Percentiles rank a stretch among this genome's conserved stretches.
Evolutionary conservation across 192 early-diverging fungal genomes (phyloP).

Genomic region (Coemansia reversa): DNA sequence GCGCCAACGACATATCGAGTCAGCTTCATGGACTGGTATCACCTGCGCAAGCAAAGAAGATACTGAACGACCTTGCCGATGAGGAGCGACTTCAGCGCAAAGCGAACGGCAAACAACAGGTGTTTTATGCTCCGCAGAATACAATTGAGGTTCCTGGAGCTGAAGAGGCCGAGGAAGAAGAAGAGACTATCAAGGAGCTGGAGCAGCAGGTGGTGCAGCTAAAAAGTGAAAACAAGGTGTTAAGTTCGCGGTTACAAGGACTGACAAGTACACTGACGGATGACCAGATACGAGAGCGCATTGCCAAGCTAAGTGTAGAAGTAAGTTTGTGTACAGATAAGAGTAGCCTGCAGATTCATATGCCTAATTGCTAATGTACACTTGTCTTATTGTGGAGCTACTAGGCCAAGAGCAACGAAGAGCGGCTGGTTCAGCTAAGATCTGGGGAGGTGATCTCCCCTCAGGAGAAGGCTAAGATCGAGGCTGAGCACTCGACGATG

Average conservation of each 20-base stretch:
- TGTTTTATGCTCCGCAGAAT: constrained; percentile 39
- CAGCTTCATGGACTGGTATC: constrained; percentile 53
- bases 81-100: constrained; percentile 37
- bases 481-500: constrained; percentile 38
- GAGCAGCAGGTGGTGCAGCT: constrained; percentile 21
- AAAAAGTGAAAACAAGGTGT: constrained; percentile 32
- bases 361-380: neutral
- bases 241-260: constrained; percentile 20
- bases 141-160: constrained; percentile 34
- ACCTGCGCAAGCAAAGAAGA: constrained; percentile 38
- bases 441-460: constrained; percentile 49
- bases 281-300: constrained; percentile 49
- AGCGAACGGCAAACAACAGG: constrained; percentile 46
- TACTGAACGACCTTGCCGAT: constrained; percentile 47
- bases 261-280: constrained; percentile 39
- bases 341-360: neutral
- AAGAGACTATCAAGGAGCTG: constrained; percentile 32
- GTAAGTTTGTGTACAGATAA: constrained; percentile 5
- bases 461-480: constrained; percentile 34
- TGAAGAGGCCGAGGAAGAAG: constrained; percentile 50
- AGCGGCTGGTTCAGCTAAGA: constrained; percentile 34
- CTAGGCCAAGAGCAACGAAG: constrained; percentile 34
- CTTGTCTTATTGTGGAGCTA: neutral
- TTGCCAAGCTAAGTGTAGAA: constrained; percentile 27
- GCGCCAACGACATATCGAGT: constrained; percentile 52